Evolutionary conservation across 768 basidiomycete species (phyloP).

Genomic region (Termitomyces sp.): DNA sequence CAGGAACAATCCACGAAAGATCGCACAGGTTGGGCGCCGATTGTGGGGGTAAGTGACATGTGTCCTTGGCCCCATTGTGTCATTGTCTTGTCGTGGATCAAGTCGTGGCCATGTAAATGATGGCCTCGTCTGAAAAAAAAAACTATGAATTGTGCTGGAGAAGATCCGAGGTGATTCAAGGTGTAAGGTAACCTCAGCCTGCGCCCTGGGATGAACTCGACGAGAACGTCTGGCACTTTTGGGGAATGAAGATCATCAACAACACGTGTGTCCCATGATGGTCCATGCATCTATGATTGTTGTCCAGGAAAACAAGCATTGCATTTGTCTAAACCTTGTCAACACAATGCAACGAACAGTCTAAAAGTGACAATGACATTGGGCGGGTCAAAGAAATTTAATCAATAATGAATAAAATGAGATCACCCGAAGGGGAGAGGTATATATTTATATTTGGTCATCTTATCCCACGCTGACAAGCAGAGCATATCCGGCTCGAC

Average conservation of each 20-base stretch:
- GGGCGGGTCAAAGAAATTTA: background rate
- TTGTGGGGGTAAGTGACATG: slow-evolving; percentile 8
- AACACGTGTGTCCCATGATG: background rate
- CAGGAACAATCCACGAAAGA: background rate
- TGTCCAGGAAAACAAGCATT: background rate
- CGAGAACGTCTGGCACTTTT: background rate
- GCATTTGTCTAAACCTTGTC: background rate
- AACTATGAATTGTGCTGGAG: background rate
- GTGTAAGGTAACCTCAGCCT: too few species aligned
- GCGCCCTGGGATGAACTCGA: background rate
- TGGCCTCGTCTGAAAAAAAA: background rate
- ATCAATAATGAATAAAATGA: background rate
- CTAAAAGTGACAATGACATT: background rate
- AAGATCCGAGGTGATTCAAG: background rate
- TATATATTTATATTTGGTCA: background rate
- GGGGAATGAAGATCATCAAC: background rate
- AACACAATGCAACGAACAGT: background rate
- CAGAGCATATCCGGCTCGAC: too few species aligned
- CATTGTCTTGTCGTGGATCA: slow-evolving; percentile 7
- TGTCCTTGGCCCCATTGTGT: slow-evolving; percentile 2
- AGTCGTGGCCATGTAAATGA: background rate
- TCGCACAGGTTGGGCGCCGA: background rate
- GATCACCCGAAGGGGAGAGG: background rate
- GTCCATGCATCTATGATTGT: background rate
- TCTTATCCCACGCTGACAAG: background rate